phyloP scores from a whole-genome alignment of 805 yeast genomes.

The Metschnikowia proteae region DNA sequence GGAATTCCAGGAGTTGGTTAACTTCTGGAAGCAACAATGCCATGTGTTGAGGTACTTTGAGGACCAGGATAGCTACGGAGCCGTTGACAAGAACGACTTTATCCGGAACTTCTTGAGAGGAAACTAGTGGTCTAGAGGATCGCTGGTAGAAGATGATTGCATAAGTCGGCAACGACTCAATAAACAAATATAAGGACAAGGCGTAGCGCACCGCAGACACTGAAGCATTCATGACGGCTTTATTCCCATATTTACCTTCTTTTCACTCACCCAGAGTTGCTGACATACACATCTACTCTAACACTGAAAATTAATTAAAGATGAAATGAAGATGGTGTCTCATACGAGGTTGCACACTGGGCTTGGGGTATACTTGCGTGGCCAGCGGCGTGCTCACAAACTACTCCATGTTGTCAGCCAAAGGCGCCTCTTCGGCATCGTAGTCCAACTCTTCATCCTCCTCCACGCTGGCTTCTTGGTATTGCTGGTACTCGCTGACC shows the following conservation, averaged over 20 bases:
- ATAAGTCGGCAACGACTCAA: neutral
- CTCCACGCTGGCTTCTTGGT: constrained; percentile 77
- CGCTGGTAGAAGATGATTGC: neutral
- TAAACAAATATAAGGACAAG: too few species aligned
- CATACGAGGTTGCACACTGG: neutral
- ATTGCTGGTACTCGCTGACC: constrained; percentile 85
- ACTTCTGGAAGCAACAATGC: constrained; percentile 87
- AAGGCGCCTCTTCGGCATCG: constrained; percentile 58
- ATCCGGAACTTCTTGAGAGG: constrained; percentile 73
- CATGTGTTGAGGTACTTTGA: constrained; percentile 82
- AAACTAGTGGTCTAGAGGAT: constrained; percentile 23
- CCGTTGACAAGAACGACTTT: constrained; percentile 56
- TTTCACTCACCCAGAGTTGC: too few species aligned
- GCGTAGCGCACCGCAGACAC: too few species aligned
- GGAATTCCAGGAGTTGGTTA: constrained; percentile 85
- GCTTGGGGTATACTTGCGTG: neutral
- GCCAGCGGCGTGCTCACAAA: neutral
- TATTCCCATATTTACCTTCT: too few species aligned
- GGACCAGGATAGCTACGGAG: constrained; percentile 54
- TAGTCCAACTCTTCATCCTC: constrained; percentile 74
- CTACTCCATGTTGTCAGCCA: constrained; percentile 49
- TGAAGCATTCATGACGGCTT: too few species aligned
- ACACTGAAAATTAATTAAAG: constrained; percentile 7
- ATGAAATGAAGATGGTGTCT: constrained; percentile 7
- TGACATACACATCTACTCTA: neutral